Base-by-base conservation (phyloP, 345 rosid species). In the Corchorus capsularis region DNA sequence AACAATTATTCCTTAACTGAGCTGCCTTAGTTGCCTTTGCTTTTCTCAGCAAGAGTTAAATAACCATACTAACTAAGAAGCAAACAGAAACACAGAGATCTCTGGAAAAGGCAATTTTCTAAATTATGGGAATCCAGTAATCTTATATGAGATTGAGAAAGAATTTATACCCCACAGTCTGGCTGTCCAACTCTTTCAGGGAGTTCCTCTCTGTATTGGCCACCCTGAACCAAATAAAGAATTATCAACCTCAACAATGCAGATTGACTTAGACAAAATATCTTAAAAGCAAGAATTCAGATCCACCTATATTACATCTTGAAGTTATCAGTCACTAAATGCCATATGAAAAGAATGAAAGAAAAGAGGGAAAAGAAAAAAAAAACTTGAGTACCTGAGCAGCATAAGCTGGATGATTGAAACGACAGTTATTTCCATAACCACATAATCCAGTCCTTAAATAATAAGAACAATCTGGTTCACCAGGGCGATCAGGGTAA, bases 401-500 rank as follows among this genome's bases (percentile, higher is more conserved):
- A 52, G 76, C 77, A 86, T 79, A 81, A 62, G 85, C 68, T 76
- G 97, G 94, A 79, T 92, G 97, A 83, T 92, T 87, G 83, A 70
- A 92, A 15, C 92, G 89, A 57, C 97, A 92, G 57, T 79, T 87
- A 76, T 45, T 87, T 83, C 97, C 97, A 82, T 87, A 92, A 35
- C 91, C 88, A 80, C 97, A 90, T 37, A 50, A 74, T 53, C 97
- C 97, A 72, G 92, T 89, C 86, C 93, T 89, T 12, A 88, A 59
- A 83, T 81, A 90, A 80, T 74, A 92, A 35, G 63, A 82, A 70
- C 97, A 92, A 85, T 92, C 91, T 22, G 87, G 86, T 79, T 86
- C 93, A 19, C 94, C 91, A 3, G 93, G 94, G 69, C 97, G 97
- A 82, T 87, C 91, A 16, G 94, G 97, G 77, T 86, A 69, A 9